phyloP scores from a whole-genome alignment of 345 rosid species.

The Cardamine occulta region DNA sequence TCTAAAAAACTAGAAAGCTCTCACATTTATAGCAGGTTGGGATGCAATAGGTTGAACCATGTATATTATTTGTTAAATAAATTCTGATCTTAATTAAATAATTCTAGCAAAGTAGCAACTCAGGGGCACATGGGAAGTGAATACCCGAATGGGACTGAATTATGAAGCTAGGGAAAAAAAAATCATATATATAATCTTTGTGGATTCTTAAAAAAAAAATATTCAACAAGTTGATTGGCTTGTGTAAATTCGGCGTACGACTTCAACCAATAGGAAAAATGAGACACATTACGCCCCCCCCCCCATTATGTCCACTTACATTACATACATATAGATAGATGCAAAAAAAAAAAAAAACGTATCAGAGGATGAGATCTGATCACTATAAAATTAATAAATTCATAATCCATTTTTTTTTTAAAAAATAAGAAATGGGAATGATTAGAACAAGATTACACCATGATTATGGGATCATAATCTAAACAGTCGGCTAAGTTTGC shows the following conservation, averaged over 20 bases:
- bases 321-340: not conserved
- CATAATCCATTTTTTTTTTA: not conserved
- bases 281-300: slow-evolving; percentile 34
- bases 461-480: slow-evolving; percentile 67
- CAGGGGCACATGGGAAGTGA: slow-evolving; percentile 43
- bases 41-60: slow-evolving; percentile 19
- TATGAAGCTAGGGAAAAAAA: not conserved
- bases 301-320: slow-evolving; percentile 35
- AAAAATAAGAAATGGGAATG: slow-evolving; percentile 30
- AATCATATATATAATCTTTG: not conserved
- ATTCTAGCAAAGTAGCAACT: slow-evolving; percentile 23
- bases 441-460: slow-evolving; percentile 48
- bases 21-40: slow-evolving; percentile 27
- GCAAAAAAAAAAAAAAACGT: not conserved
- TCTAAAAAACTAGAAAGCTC: slow-evolving; percentile 26
- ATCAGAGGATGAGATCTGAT: slow-evolving; percentile 33
- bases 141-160: slow-evolving; percentile 37
- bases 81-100: slow-evolving; percentile 21
- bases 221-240: slow-evolving; percentile 34
- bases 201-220: not conserved
- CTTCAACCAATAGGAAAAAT: slow-evolving; percentile 26
- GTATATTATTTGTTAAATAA: slow-evolving; percentile 26
- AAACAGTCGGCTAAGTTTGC: slow-evolving; percentile 73
- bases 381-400: slow-evolving; percentile 1
- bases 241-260: slow-evolving; percentile 28